Conservation (phyloP, 106 monocot genomes). For the Dendrobium nobile region DNA sequence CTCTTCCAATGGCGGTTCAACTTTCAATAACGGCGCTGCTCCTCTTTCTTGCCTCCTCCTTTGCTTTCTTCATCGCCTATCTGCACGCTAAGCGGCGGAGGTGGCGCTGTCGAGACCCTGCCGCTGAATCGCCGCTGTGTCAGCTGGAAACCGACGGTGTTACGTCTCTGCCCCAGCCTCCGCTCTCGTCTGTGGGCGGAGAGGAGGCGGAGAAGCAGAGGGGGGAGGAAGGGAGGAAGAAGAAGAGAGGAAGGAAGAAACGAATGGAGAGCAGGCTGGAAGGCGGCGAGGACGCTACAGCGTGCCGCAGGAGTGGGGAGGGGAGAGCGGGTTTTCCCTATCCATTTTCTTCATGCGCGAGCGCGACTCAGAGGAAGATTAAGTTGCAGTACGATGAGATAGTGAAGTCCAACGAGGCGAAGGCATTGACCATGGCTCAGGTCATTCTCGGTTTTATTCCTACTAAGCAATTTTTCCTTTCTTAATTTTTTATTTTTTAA, state of each 20-base stretch:
- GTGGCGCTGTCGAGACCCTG: not conserved
- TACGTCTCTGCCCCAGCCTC: not conserved
- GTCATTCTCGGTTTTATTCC: slow-evolving; percentile 11
- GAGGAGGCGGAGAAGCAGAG: slow-evolving; percentile 11
- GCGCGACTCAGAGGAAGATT: slow-evolving; percentile 59
- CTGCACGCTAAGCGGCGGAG: slow-evolving; percentile 1
- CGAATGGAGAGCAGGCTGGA: not conserved
- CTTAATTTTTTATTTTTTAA: not conserved
- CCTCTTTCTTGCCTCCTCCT: slow-evolving; percentile 1
- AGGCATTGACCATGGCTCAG: slow-evolving; percentile 43
- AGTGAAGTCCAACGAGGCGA: slow-evolving; percentile 40
- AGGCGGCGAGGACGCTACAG: not conserved
- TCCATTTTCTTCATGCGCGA: slow-evolving; percentile 47
- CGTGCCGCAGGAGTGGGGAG: not conserved
- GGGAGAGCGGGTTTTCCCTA: slow-evolving; percentile 12
- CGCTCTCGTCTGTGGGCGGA: not conserved
- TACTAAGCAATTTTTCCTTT: not conserved
- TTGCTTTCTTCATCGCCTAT: slow-evolving; percentile 15
- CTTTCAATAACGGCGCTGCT: slow-evolving; percentile 1
- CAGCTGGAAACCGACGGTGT: not conserved
- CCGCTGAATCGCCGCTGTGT: not conserved
- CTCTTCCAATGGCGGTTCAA: slow-evolving; percentile 13
- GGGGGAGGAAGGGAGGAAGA: slow-evolving; percentile 18
- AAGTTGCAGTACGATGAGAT: slow-evolving; percentile 56
- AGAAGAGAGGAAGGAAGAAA: slow-evolving; percentile 23